Base-by-base conservation (phyloP, 208 protist species). In the Leishmania aethiopica region DNA sequence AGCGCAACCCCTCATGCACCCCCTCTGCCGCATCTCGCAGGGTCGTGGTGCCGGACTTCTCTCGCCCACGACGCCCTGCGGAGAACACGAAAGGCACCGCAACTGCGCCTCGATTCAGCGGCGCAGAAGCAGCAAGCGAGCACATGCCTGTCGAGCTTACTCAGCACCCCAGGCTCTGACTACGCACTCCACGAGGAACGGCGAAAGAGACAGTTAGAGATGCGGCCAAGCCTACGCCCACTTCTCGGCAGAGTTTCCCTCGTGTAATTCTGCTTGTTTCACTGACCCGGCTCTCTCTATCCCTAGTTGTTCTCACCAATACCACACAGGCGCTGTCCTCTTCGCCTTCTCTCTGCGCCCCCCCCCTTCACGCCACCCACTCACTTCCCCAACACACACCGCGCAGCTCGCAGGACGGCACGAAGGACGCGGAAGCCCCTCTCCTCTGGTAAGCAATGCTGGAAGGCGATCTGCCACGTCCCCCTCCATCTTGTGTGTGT, bases 11-110 rank as follows among this genome's bases (percentile, higher is more conserved):
- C 5, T 57, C 59, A 0, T 89, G 81, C 77, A 76, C 49, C 28
- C 90, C 90, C 17, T 92, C 87, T 28, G 84, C 85, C 28, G 17
- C 47, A 6, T 88, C 89, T 11, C 74, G 77, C 19, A 7, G 17
- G 1, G 67, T 84, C 25, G 60, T 80, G 25, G 86, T 91, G 37
- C 75, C 66, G 15, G 80, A 91, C 79, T 87, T 90, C 67, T 75
- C 82, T 40, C 84, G 87, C 28, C 84, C 82, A 6, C 59, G 72
- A 13, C 86, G 76, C 85, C 42, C 72, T 10, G 45, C 4, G 28
- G 66, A 28, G 80, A 75, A 13, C 6, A 28, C 60, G 19, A 10
- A 35, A 13, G 10, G 19, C 1, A 51, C 7, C 19, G 69, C 10
- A 47, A 51, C 19, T 4, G 37, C 42, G 42, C 25, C 22, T 73